Evolutionary conservation across 352 stramenopile genomes (phyloP).

Genomic region (Pythium periplocum): DNA sequence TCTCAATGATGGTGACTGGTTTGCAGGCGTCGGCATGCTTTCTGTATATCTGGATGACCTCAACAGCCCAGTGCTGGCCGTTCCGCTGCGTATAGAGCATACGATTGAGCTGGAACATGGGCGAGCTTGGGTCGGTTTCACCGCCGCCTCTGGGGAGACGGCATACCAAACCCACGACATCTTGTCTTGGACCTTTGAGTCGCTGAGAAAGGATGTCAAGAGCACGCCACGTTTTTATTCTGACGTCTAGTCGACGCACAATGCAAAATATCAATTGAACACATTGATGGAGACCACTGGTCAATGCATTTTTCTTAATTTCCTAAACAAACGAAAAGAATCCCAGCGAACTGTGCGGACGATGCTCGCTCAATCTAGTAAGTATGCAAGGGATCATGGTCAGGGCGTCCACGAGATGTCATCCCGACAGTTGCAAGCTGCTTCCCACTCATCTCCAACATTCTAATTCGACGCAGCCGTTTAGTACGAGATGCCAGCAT

Average conservation of each 20-base stretch:
- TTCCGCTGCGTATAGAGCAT: slow-evolving; percentile 82
- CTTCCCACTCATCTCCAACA: background rate
- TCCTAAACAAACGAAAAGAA: slow-evolving; percentile 16
- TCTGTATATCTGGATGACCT: slow-evolving; percentile 87
- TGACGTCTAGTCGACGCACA: no score
- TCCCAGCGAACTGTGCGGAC: slow-evolving; percentile 10
- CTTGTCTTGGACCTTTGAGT: slow-evolving; percentile 76
- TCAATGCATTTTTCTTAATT: slow-evolving; percentile 6
- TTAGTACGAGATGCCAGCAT: slow-evolving; percentile 82
- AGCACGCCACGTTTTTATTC: no score
- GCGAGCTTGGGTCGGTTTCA: slow-evolving; percentile 90
- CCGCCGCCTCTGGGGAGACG: slow-evolving; percentile 72
- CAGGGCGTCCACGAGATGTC: no score
- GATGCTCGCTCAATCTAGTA: slow-evolving; percentile 25
- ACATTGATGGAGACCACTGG: no score
- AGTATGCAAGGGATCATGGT: slow-evolving; percentile 11
- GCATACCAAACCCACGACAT: slow-evolving; percentile 90
- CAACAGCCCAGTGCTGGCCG: slow-evolving; percentile 65
- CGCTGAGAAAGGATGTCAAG: slow-evolving; percentile 29
- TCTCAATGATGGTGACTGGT: slow-evolving; percentile 52
- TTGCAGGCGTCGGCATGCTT: slow-evolving; percentile 67
- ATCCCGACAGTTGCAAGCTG: no score
- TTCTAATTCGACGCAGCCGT: slow-evolving; percentile 16
- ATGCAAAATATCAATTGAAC: no score
- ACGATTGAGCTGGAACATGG: slow-evolving; percentile 79